phyloP scores from a whole-genome alignment of 768 basidiomycete species.

The Boletus reticulatus region DNA sequence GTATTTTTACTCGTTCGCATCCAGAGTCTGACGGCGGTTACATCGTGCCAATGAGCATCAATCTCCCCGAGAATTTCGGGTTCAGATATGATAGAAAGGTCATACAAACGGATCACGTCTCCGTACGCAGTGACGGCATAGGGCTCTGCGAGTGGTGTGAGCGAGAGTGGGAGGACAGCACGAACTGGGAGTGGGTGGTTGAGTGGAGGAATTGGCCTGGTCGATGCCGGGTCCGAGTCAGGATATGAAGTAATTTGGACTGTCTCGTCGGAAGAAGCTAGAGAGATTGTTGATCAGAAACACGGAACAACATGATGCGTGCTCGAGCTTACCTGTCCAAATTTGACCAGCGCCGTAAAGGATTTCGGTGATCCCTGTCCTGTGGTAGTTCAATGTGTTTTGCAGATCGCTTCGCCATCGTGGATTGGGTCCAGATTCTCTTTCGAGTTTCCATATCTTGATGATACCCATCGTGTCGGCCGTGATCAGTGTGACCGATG shows the following conservation, averaged over 20 bases:
- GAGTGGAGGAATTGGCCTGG: constrained; percentile 50
- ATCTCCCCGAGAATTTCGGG: constrained; percentile 69
- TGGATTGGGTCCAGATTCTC: constrained; percentile 36
- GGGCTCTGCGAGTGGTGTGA: constrained; percentile 64
- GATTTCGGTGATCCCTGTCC: constrained; percentile 81
- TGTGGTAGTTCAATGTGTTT: constrained; percentile 66
- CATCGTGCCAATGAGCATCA: constrained; percentile 91
- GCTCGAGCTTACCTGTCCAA: constrained; percentile 70
- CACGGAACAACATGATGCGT: neutral
- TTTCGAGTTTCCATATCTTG: constrained; percentile 70
- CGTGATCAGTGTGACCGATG: constrained; percentile 61
- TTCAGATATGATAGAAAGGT: constrained; percentile 65
- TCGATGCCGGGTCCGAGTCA: constrained; percentile 18
- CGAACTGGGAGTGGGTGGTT: constrained; percentile 65
- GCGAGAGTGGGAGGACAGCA: constrained; percentile 64
- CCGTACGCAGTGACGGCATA: constrained; percentile 83
- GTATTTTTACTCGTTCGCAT: constrained; percentile 44
- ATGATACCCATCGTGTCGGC: constrained; percentile 93
- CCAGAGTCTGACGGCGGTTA: constrained; percentile 77
- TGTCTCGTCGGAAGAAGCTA: constrained; percentile 90
- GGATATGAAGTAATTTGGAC: constrained; percentile 59
- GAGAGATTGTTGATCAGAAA: constrained; percentile 1
- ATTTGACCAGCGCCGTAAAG: constrained; percentile 63
- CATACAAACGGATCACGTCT: constrained; percentile 79
- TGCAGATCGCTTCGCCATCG: constrained; percentile 52